A percentile compares a stretch with the other conserved stretches of the same genome.
Evolutionary conservation across 768 basidiomycete genomes (phyloP).

Genomic region (Mycena venus): DNA sequence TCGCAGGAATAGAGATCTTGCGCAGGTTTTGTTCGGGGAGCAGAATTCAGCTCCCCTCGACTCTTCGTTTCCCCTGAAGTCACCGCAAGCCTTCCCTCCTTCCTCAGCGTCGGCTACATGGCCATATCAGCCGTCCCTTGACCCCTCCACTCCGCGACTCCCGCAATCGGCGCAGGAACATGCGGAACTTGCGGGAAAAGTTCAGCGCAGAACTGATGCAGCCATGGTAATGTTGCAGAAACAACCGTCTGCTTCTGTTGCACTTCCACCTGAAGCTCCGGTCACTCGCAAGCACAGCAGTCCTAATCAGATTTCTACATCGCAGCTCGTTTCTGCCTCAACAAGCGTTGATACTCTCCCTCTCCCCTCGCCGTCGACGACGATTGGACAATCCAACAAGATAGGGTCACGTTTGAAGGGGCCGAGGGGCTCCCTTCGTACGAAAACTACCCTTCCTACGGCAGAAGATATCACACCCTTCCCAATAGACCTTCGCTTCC

Average conservation of each 20-base stretch:
- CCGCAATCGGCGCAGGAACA: slow-evolving; percentile 62
- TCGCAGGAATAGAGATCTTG: slow-evolving; percentile 80
- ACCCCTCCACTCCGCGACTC: slow-evolving; percentile 58
- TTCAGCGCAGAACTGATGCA: slow-evolving; percentile 77
- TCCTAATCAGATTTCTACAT: slow-evolving; percentile 74
- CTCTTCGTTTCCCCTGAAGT: slow-evolving; percentile 33
- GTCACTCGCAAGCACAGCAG: slow-evolving; percentile 71
- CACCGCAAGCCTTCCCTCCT: slow-evolving; percentile 42
- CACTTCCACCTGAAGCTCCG: slow-evolving; percentile 52
- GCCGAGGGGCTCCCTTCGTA: slow-evolving; percentile 76
- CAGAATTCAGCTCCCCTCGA: slow-evolving; percentile 43
- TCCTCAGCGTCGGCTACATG: slow-evolving; percentile 39
- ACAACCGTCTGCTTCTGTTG: slow-evolving; percentile 56
- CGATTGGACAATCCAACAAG: slow-evolving; percentile 64
- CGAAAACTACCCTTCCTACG: slow-evolving; percentile 56
- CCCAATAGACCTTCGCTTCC: slow-evolving; percentile 57
- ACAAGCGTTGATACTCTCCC: slow-evolving; percentile 79
- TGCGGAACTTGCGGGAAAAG: slow-evolving; percentile 71
- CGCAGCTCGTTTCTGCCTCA: slow-evolving; percentile 74
- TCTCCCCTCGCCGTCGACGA: slow-evolving; percentile 63
- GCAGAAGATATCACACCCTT: slow-evolving; percentile 64
- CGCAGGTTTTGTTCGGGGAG: slow-evolving; percentile 79
- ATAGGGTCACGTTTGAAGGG: slow-evolving; percentile 82
- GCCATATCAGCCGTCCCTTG: slow-evolving; percentile 54
- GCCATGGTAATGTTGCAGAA: slow-evolving; percentile 74